Conservation (phyloP, 1,139 yeast genomes). For the Candida frijolesensis region DNA sequence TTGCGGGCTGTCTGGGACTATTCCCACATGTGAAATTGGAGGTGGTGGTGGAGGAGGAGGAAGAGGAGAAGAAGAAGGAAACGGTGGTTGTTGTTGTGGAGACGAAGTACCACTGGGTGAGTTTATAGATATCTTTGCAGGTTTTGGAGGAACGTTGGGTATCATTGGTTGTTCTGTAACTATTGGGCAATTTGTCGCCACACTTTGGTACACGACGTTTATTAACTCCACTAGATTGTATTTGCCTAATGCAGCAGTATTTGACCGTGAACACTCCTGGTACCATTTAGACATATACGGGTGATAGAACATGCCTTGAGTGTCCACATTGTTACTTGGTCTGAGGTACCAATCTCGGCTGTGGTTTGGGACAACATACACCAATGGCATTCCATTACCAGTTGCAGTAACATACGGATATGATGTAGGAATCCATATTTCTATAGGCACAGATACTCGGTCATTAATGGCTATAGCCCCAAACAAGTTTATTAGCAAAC, state of each 20-base stretch:
- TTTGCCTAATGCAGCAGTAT: slow-evolving; percentile 12
- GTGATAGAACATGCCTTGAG: slow-evolving; percentile 74
- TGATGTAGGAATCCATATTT: slow-evolving; percentile 74
- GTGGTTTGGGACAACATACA: slow-evolving; percentile 57
- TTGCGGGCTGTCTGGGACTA: neutral
- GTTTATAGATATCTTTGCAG: slow-evolving; percentile 21
- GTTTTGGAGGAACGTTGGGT: slow-evolving; percentile 22
- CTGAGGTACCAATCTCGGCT: slow-evolving; percentile 39
- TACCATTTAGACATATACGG: slow-evolving; percentile 69
- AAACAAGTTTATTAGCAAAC: slow-evolving; percentile 61
- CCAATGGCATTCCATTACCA: slow-evolving; percentile 56
- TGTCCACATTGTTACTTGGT: slow-evolving; percentile 71
- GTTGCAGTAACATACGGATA: slow-evolving; percentile 52
- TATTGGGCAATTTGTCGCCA: slow-evolving; percentile 42
- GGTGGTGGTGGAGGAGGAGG: neutral
- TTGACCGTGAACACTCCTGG: slow-evolving; percentile 19
- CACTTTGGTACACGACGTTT: slow-evolving; percentile 37
- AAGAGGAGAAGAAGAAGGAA: neutral
- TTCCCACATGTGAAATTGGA: neutral
- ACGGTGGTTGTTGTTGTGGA: neutral
- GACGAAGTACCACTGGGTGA: neutral
- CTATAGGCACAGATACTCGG: slow-evolving; percentile 55
- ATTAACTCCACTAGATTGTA: slow-evolving; percentile 44
- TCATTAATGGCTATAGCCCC: slow-evolving; percentile 52
- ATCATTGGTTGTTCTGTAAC: slow-evolving; percentile 8